Conservation (phyloP, 768 basidiomycete species). For the Asterophora parasitica region DNA sequence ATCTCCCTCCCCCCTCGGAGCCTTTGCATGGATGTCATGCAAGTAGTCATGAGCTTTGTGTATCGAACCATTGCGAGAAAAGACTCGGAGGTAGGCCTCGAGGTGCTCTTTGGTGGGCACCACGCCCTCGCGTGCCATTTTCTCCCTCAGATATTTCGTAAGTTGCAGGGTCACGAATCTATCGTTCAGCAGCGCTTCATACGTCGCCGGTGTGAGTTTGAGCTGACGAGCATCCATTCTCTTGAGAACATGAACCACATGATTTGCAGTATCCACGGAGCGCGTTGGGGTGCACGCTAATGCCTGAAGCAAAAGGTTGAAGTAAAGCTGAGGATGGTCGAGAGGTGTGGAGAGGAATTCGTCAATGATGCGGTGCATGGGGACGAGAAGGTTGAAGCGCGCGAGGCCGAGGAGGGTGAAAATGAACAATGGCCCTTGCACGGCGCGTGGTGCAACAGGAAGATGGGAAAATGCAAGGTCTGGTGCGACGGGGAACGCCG, state of each 20-base stretch:
- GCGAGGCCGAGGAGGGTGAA: conserved; percentile 45
- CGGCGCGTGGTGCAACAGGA: conserved; percentile 21
- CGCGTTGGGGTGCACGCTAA: conserved; percentile 37
- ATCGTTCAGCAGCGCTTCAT: conserved; percentile 41
- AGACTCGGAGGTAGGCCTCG: conserved; percentile 45
- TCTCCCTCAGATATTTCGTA: conserved; percentile 39
- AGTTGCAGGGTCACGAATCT: conserved; percentile 48
- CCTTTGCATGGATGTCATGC: conserved; percentile 28
- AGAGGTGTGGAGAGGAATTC: conserved; percentile 34
- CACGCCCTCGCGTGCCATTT: conserved; percentile 36
- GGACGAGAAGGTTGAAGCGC: conserved; percentile 41
- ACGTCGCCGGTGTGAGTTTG: conserved; percentile 36
- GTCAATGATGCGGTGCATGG: conserved; percentile 40
- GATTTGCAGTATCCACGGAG: conserved; percentile 34
- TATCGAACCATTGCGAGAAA: conserved; percentile 39
- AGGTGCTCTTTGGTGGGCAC: conserved; percentile 39
- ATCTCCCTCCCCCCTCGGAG: not conserved
- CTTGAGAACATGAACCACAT: conserved; percentile 36
- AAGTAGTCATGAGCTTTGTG: conserved; percentile 37
- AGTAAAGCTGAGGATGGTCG: conserved; percentile 29
- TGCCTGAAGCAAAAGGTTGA: conserved; percentile 52
- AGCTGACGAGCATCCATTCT: conserved; percentile 45
- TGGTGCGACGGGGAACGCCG: conserved; percentile 40
- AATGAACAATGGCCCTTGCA: conserved; percentile 41
- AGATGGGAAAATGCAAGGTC: conserved; percentile 41